phyloP scores from a whole-genome alignment of 768 basidiomycete species.

The Suillus spraguei region DNA sequence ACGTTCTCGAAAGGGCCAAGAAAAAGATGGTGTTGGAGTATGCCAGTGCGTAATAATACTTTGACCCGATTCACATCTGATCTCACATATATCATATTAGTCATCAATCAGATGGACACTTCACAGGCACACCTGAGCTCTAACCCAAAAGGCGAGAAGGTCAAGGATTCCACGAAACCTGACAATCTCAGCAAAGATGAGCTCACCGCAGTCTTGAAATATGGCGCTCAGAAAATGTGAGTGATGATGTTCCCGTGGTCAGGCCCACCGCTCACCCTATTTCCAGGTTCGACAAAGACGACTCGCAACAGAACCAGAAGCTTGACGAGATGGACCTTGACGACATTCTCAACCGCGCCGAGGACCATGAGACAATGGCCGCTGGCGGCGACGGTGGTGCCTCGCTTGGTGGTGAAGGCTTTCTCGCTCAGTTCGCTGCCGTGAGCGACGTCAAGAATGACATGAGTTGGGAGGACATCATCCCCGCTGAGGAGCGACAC shows the following conservation, averaged over 20 bases:
- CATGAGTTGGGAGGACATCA: slow-evolving; percentile 99
- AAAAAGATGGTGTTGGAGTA: slow-evolving; percentile 99
- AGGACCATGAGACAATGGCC: slow-evolving; percentile 93
- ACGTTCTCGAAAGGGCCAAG: slow-evolving; percentile 95
- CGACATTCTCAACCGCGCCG: slow-evolving; percentile 95
- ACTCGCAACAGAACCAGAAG: slow-evolving; percentile 89
- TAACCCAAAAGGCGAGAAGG: slow-evolving; percentile 71
- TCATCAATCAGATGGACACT: slow-evolving; percentile 99
- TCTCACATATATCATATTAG: slow-evolving; percentile 41
- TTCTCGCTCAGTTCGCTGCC: slow-evolving; percentile 92
- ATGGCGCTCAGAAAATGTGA: slow-evolving; percentile 96
- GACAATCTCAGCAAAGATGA: slow-evolving; percentile 95
- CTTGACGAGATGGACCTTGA: slow-evolving; percentile 99
- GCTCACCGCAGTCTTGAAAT: slow-evolving; percentile 95
- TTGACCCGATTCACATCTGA: slow-evolving; percentile 16
- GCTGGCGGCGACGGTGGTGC: slow-evolving; percentile 75
- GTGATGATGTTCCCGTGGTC: slow-evolving; percentile 29
- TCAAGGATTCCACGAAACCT: slow-evolving; percentile 72
- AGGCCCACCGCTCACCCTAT: slow-evolving; percentile 16
- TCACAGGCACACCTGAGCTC: slow-evolving; percentile 94
- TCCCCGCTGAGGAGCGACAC: slow-evolving; percentile 89
- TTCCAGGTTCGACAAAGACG: slow-evolving; percentile 94
- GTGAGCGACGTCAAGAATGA: slow-evolving; percentile 99
- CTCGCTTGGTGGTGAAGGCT: slow-evolving; percentile 96
- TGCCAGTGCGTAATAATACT: slow-evolving; percentile 73